Conservation (phyloP, 1,139 yeast genomes). For the Scheffersomyces segobiensis region DNA sequence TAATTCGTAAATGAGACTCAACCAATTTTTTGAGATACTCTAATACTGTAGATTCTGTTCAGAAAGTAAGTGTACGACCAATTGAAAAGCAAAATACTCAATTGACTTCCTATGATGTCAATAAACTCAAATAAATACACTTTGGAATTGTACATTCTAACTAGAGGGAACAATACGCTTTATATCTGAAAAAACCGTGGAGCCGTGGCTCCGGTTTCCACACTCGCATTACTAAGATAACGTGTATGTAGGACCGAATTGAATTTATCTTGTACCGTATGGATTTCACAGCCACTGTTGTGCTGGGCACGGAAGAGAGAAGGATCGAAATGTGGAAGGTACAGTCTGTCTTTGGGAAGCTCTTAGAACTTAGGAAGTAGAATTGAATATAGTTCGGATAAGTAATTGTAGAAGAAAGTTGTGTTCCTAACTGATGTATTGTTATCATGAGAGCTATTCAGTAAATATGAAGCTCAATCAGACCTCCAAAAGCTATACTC, state of each 20-base stretch:
- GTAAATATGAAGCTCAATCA: too few species aligned
- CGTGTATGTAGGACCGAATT: not conserved
- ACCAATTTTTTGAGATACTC: not conserved
- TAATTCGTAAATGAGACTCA: not conserved
- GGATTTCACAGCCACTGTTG: too few species aligned
- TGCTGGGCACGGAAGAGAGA: too few species aligned
- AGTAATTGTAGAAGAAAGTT: too few species aligned
- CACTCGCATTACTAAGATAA: not conserved
- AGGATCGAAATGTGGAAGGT: too few species aligned
- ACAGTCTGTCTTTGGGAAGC: too few species aligned
- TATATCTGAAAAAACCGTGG: not conserved
- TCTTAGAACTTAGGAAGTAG: too few species aligned
- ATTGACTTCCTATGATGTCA: not conserved
- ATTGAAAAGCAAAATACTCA: not conserved
- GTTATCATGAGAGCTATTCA: too few species aligned
- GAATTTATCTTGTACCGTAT: not conserved
- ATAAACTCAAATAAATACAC: not conserved
- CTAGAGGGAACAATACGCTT: not conserved
- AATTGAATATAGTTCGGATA: too few species aligned
- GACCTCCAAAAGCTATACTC: too few species aligned
- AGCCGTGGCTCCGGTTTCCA: not conserved
- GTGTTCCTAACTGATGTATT: too few species aligned
- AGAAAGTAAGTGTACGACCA: not conserved
- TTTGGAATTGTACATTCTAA: not conserved
- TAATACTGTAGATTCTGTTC: not conserved